Conservation (phyloP, 2,329 filamentous ascomycete species). For the Cadophora sp. region DNA sequence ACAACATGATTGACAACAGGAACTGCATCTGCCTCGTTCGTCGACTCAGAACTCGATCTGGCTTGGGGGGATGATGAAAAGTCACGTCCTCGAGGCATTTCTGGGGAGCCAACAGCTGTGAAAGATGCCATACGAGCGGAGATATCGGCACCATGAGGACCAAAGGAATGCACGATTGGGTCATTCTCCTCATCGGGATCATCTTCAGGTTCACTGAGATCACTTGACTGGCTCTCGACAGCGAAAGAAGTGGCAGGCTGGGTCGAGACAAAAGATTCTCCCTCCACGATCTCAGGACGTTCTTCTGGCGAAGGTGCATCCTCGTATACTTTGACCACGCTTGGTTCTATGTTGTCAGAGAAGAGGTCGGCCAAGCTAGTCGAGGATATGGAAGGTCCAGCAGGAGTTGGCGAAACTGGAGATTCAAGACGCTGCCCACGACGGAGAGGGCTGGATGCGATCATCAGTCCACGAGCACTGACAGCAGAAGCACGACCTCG, state of each 20-base stretch:
- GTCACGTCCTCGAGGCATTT: constrained; percentile 47
- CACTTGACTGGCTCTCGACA: constrained; percentile 53
- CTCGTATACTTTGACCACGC: constrained; percentile 74
- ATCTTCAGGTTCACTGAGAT: constrained; percentile 62
- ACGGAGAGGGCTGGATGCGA: constrained; percentile 69
- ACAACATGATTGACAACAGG: constrained; percentile 82
- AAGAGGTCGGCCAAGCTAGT: constrained; percentile 40
- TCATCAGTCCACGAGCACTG: constrained; percentile 46
- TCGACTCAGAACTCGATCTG: constrained; percentile 41
- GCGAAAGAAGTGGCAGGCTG: constrained; percentile 40
- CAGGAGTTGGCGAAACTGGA: constrained; percentile 75
- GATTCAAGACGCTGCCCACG: constrained; percentile 67
- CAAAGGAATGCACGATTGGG: constrained; percentile 89
- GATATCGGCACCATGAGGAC: constrained; percentile 85
- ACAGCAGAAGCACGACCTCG: constrained; percentile 57
- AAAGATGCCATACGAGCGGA: constrained; percentile 84
- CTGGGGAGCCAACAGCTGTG: constrained; percentile 67
- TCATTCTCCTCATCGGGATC: constrained; percentile 94
- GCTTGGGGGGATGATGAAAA: constrained; percentile 36
- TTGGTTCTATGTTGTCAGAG: constrained; percentile 53
- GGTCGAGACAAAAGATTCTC: constrained; percentile 38
- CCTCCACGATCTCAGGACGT: constrained; percentile 40
- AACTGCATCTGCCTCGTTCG: constrained; percentile 49
- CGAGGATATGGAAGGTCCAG: constrained; percentile 33
- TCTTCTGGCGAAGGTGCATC: constrained; percentile 67